phyloP scores from a whole-genome alignment of 352 stramenopile genomes.

The Pythium pectinolyticum region DNA sequence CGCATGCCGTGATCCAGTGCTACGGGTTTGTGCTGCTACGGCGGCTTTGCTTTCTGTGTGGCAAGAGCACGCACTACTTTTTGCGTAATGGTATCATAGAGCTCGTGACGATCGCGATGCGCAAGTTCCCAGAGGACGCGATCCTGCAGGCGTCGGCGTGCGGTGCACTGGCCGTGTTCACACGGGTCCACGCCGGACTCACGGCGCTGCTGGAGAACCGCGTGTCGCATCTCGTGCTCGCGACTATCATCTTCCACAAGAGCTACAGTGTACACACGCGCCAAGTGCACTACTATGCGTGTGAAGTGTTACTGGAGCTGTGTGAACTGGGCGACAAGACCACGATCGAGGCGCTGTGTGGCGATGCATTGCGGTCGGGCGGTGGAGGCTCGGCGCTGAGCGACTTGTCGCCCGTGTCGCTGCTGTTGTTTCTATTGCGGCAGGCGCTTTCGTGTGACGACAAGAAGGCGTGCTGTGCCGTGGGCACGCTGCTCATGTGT shows the following conservation, averaged over 20 bases:
- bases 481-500: conserved; percentile 74
- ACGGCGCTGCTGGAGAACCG: conserved; percentile 51
- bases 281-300: conserved; percentile 83
- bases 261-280: conserved; percentile 81
- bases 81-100: conserved; percentile 54
- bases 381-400: conserved; percentile 27
- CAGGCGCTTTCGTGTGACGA: conserved; percentile 75
- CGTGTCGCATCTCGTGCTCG: conserved; percentile 60
- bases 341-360: conserved; percentile 56
- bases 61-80: conserved; percentile 59
- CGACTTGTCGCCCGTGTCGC: conserved; percentile 59
- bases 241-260: conserved; percentile 76
- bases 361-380: conserved; percentile 28
- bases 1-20: conserved; percentile 78
- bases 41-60: conserved; percentile 70
- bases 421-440: conserved; percentile 69
- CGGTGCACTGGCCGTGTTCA: conserved; percentile 76
- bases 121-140: conserved; percentile 67
- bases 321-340: conserved; percentile 64
- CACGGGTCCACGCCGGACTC: conserved; percentile 48
- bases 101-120: conserved; percentile 57
- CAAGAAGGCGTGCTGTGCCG: conserved; percentile 78
- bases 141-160: conserved; percentile 79
- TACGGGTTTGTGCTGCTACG: conserved; percentile 77
- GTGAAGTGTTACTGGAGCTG: conserved; percentile 76